Conservation (phyloP, 75 land plant genomes). For the Adiantum capillusveneris region DNA sequence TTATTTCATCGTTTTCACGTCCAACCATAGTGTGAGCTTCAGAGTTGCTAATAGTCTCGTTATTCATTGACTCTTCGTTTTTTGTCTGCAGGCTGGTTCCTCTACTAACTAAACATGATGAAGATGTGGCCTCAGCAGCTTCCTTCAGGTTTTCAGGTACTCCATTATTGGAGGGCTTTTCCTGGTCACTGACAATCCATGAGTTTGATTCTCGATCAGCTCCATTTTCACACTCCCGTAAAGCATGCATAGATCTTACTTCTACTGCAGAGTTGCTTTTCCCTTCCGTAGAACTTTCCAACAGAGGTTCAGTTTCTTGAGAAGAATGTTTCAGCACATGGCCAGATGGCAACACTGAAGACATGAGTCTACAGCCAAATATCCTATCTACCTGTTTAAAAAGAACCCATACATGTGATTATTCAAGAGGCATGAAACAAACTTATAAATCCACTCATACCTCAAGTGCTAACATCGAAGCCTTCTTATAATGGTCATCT, state of each 20-base stretch:
- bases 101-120: background rate
- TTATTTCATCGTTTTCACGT: slow-evolving; percentile 6
- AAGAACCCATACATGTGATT: too few species aligned
- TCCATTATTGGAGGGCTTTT: too few species aligned
- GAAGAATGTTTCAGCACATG: background rate
- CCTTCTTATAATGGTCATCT: too few species aligned
- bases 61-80: background rate
- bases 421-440: too few species aligned
- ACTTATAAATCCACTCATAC: too few species aligned
- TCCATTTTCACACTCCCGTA: background rate
- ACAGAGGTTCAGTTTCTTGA: background rate
- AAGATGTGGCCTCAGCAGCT: too few species aligned
- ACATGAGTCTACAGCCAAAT: slow-evolving; percentile 62
- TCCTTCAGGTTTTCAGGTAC: too few species aligned
- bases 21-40: slow-evolving; percentile 7
- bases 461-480: too few species aligned
- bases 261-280: background rate
- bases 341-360: background rate
- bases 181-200: background rate
- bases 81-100: background rate
- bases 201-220: background rate
- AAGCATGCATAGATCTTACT: background rate
- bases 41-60: background rate
- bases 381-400: slow-evolving; percentile 71
- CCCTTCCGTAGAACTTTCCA: background rate